Conservation (phyloP, 2,329 filamentous ascomycete genomes). For the Pseudopyricularia javanii region DNA sequence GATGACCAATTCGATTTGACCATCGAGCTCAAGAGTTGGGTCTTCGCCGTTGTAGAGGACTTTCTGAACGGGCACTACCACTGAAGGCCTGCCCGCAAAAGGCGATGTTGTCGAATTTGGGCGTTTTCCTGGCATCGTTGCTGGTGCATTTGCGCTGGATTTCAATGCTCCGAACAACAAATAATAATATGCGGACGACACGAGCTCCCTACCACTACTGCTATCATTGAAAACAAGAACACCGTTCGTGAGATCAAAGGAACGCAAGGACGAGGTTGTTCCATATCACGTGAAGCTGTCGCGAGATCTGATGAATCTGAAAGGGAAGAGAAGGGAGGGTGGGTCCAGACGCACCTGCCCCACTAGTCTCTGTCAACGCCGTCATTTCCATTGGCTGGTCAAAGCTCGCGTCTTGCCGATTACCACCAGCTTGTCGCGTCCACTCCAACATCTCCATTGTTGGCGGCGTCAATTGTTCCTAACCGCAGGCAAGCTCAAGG, state of each 20-base stretch:
- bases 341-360: no score
- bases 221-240: no score
- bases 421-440: not conserved
- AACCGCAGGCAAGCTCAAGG: not conserved
- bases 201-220: no score
- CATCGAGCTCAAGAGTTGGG: not conserved
- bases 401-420: not conserved
- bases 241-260: no score
- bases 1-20: not conserved
- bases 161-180: no score
- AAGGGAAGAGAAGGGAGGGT: no score
- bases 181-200: no score
- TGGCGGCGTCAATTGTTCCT: not conserved
- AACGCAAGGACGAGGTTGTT: no score
- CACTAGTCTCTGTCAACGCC: no score
- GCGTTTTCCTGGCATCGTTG: not conserved
- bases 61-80: constrained; percentile 1
- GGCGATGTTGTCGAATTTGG: not conserved
- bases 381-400: not conserved
- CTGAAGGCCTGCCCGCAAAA: not conserved
- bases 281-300: no score
- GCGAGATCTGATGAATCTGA: no score
- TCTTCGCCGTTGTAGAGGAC: not conserved
- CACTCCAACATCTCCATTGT: not conserved
- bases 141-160: no score